A percentile compares a stretch with the other conserved stretches of the same genome.
Conservation (phyloP, 305 asterid species). For the Fraxinus greggii region DNA sequence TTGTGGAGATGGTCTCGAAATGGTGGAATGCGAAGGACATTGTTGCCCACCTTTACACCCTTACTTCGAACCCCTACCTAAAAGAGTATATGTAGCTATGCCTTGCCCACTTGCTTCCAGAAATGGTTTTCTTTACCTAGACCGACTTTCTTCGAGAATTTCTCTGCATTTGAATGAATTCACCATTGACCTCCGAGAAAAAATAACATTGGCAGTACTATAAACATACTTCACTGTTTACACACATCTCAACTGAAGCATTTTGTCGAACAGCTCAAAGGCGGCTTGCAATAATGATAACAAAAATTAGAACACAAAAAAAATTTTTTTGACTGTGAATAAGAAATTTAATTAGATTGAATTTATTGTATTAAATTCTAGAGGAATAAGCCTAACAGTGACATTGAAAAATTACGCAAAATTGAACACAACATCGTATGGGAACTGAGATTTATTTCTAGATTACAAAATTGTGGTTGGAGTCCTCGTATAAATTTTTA, state of each 20-base stretch:
- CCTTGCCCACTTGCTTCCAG: conserved; percentile 85
- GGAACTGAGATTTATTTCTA: neutral
- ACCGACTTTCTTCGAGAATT: conserved; percentile 59
- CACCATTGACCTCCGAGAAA: conserved; percentile 29
- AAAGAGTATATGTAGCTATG: conserved; percentile 66
- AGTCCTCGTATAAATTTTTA: neutral
- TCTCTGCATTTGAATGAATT: conserved; percentile 51
- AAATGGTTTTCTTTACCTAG: conserved; percentile 81
- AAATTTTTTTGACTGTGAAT: neutral
- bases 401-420: neutral
- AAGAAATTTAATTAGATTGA: neutral
- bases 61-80: conserved; percentile 26
- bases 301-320: neutral
- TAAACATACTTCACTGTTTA: neutral
- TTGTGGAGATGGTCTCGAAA: no score
- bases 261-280: conserved; percentile 19
- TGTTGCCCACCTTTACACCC: no score
- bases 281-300: neutral
- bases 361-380: neutral
- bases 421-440: neutral
- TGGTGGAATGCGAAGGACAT: no score
- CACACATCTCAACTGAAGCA: neutral
- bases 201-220: neutral
- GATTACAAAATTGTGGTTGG: neutral
- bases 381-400: neutral